Conservation (phyloP, 176 grass and related monocot genomes). For the Triticum urartu region DNA sequence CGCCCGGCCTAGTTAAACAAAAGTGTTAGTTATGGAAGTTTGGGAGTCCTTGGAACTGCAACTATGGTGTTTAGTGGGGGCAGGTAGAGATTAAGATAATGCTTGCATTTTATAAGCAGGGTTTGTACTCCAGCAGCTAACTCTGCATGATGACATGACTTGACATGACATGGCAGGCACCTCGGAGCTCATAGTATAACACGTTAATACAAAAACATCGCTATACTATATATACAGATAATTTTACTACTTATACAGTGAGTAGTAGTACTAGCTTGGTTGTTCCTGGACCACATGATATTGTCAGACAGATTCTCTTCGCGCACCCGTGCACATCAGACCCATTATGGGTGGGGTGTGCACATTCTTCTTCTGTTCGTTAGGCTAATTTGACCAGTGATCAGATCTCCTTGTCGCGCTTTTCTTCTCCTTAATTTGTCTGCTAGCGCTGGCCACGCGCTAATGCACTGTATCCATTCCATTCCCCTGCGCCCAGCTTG, state of each 20-base stretch:
- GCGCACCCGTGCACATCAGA: neutral
- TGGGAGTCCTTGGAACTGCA: constrained; percentile 47
- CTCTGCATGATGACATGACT: neutral
- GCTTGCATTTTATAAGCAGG: neutral
- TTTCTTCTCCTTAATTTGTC: constrained; percentile 10
- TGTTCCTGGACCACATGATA: constrained; percentile 4
- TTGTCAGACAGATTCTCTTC: constrained; percentile 23
- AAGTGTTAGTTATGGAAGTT: constrained; percentile 20
- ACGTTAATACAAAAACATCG: neutral
- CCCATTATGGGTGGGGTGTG: neutral
- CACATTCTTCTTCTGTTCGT: constrained; percentile 42
- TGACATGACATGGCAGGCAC: neutral
- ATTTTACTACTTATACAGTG: too few species aligned
- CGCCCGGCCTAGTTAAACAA: constrained; percentile 7
- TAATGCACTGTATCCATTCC: neutral
- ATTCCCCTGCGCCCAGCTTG: neutral
- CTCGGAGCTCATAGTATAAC: constrained; percentile 11
- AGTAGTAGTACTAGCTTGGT: constrained; percentile 8
- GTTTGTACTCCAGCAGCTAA: neutral
- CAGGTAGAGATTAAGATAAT: constrained; percentile 20
- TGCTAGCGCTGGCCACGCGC: neutral
- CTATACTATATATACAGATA: neutral
- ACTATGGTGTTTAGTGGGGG: constrained; percentile 28
- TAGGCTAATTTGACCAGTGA: constrained; percentile 14
- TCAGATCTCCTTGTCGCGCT: constrained; percentile 4